phyloP scores from a whole-genome alignment of 2,329 filamentous ascomycete species.

The Penicillium digitatum region DNA sequence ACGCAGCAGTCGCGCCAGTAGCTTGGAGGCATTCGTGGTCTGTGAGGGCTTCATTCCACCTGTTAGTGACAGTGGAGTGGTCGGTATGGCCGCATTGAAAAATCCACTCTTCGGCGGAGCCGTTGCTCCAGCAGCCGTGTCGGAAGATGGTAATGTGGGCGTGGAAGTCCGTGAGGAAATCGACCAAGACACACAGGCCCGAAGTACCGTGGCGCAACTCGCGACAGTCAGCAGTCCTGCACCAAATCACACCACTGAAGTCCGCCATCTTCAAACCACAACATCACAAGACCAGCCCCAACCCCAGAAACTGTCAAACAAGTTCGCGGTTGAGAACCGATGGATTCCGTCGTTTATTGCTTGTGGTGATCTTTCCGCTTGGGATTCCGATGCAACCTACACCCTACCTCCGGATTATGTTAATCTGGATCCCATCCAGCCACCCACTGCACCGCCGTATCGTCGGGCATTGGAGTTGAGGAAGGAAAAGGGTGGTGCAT shows the following conservation, averaged over 20 bases:
- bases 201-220: constrained; percentile 4
- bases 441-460: constrained; percentile 92
- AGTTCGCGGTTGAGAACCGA: constrained; percentile 48
- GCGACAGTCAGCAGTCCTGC: neutral
- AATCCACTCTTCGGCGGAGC: constrained; percentile 42
- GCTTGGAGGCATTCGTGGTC: constrained; percentile 94
- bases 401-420: constrained; percentile 80
- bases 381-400: constrained; percentile 94
- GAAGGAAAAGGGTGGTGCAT: constrained; percentile 69
- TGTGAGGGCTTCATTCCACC: constrained; percentile 84
- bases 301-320: constrained; percentile 22
- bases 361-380: constrained; percentile 92
- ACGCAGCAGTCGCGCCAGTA: constrained; percentile 88
- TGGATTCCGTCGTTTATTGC: constrained; percentile 97
- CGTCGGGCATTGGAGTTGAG: constrained; percentile 83
- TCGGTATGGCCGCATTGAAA: constrained; percentile 40
- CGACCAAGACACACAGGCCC: constrained; percentile 38
- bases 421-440: constrained; percentile 86
- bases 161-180: constrained; percentile 38
- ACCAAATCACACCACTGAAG: constrained; percentile 22
- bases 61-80: constrained; percentile 46
- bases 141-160: constrained; percentile 32
- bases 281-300: constrained; percentile 18
- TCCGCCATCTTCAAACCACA: constrained; percentile 42
- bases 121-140: constrained; percentile 25